Evolutionary conservation across 495 filamentous ascomycete species (phyloP).

Genomic region (Cudoniella acicularis): DNA sequence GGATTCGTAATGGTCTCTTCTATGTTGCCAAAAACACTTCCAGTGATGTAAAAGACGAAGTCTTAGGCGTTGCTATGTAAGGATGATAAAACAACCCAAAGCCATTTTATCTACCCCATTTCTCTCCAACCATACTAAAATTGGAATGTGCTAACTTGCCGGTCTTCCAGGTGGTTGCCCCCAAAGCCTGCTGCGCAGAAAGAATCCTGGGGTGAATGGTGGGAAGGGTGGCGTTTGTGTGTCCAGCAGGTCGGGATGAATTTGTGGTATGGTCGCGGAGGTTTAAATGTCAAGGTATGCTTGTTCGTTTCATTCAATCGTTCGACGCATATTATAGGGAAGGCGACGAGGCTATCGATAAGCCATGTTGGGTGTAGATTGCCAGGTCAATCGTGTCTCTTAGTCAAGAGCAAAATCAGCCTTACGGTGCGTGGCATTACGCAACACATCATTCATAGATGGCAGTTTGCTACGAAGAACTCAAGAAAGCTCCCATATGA

Average conservation of each 20-base stretch:
- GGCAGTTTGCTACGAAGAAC: too few relatives aligned
- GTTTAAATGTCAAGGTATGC: slow-evolving; percentile 49
- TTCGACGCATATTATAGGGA: neutral
- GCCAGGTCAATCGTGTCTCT: neutral
- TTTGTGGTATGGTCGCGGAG: slow-evolving; percentile 59
- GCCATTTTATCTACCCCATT: too few relatives aligned
- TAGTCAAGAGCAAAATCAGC: neutral
- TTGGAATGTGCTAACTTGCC: too few relatives aligned
- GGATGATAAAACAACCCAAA: too few relatives aligned
- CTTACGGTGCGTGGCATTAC: neutral
- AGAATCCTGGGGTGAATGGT: slow-evolving; percentile 51
- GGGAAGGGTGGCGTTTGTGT: slow-evolving; percentile 56
- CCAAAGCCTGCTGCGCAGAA: slow-evolving; percentile 41
- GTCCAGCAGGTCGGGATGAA: slow-evolving; percentile 58
- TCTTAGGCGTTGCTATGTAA: slow-evolving; percentile 61
- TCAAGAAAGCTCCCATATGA: too few relatives aligned
- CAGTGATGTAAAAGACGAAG: slow-evolving; percentile 29
- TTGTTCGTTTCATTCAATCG: slow-evolving; percentile 12
- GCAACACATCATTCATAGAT: neutral
- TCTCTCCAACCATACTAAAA: too few relatives aligned
- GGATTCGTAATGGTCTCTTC: slow-evolving; percentile 59
- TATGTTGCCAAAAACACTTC: slow-evolving; percentile 55
- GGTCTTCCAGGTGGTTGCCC: too few relatives aligned
- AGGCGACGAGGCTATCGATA: slow-evolving; percentile 4
- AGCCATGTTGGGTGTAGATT: slow-evolving; percentile 9